Evolutionary conservation across 2,329 filamentous ascomycete genomes (phyloP).

Genomic region (Zarea fungicola): DNA sequence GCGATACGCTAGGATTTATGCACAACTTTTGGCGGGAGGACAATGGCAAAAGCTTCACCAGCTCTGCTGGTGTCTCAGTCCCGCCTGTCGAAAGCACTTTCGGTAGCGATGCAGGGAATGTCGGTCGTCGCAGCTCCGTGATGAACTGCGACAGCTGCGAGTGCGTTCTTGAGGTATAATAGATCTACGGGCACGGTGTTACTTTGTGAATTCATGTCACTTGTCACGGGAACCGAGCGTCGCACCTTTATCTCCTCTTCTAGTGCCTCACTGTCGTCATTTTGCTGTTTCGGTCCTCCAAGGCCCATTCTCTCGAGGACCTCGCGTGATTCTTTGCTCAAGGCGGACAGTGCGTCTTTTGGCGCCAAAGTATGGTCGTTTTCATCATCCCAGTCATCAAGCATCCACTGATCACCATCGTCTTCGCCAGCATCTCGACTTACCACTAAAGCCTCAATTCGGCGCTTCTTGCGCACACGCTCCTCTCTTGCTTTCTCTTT

Average conservation of each 20-base stretch:
- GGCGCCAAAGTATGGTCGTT: constrained; percentile 22
- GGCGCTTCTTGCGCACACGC: constrained; percentile 41
- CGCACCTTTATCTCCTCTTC: constrained; percentile 64
- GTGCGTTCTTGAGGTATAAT: constrained; percentile 88
- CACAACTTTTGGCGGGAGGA: constrained; percentile 85
- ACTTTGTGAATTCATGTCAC: constrained; percentile 10
- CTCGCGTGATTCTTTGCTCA: constrained; percentile 71
- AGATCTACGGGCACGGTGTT: constrained; percentile 53
- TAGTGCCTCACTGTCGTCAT: constrained; percentile 40
- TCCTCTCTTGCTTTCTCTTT: constrained; percentile 55
- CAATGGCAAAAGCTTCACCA: constrained; percentile 73
- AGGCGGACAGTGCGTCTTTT: constrained; percentile 42
- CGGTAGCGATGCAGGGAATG: constrained; percentile 66
- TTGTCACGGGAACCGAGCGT: constrained; percentile 8
- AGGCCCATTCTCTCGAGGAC: constrained; percentile 63
- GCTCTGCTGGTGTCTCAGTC: constrained; percentile 23
- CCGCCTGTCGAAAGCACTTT: constrained; percentile 27
- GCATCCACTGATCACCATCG: constrained; percentile 62
- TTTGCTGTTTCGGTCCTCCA: constrained; percentile 28
- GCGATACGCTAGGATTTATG: constrained; percentile 78
- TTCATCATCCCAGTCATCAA: constrained; percentile 63
- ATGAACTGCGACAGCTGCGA: constrained; percentile 89
- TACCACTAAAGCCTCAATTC: constrained; percentile 32
- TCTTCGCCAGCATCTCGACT: constrained; percentile 29
- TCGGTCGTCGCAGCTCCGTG: constrained; percentile 72